phyloP scores from a whole-genome alignment of 306 rosid species.

The Lagenaria siceraria region DNA sequence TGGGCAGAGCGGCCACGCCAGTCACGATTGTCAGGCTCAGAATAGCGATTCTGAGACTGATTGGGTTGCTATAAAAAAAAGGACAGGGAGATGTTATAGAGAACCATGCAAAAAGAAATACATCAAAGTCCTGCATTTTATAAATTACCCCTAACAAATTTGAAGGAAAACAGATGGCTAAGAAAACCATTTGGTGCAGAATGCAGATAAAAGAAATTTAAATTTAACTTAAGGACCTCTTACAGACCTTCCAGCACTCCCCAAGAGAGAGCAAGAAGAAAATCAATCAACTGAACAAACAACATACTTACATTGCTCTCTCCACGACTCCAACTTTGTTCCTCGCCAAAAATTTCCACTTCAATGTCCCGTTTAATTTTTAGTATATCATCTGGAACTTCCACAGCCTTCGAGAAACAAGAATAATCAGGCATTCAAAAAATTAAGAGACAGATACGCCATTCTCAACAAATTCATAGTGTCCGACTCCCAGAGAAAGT shows the following conservation, averaged over 20 bases:
- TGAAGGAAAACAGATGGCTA: background rate
- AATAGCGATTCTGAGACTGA: slow-evolving; percentile 50
- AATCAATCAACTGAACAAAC: background rate
- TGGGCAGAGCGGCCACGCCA: slow-evolving; percentile 89
- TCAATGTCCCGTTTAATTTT: slow-evolving; percentile 67
- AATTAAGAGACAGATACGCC: background rate
- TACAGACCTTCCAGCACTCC: background rate
- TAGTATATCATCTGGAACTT: slow-evolving; percentile 52
- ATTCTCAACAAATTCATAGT: background rate
- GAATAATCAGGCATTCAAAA: background rate
- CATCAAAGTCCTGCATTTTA: background rate
- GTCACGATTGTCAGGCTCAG: slow-evolving; percentile 84
- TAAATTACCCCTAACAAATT: background rate
- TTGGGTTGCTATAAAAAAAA: slow-evolving; percentile 35
- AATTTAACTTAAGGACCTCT: background rate
- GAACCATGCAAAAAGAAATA: background rate
- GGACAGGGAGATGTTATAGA: background rate
- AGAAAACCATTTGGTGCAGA: background rate
- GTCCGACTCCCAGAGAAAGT: background rate
- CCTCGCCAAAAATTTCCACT: slow-evolving; percentile 72
- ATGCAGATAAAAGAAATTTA: background rate
- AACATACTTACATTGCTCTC: slow-evolving; percentile 57
- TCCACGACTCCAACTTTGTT: slow-evolving; percentile 62
- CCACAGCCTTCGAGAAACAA: slow-evolving; percentile 38
- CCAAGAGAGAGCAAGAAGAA: background rate